Conservation (phyloP, 495 filamentous ascomycete genomes). For the Penicillium robsamsonii region DNA sequence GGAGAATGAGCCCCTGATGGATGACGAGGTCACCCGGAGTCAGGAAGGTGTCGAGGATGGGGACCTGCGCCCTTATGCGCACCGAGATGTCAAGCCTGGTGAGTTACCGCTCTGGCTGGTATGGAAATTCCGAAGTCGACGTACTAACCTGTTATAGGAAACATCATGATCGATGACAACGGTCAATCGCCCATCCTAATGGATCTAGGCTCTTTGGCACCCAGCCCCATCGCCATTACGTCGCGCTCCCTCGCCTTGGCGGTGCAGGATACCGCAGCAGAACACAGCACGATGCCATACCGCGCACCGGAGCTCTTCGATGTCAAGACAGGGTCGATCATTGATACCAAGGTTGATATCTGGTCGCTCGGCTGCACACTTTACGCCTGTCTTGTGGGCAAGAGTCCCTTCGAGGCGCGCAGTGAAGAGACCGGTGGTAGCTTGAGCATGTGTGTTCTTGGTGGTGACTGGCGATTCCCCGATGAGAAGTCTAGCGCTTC, state of each 20-base stretch:
- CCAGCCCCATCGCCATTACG: conserved; percentile 88
- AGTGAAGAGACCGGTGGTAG: conserved; percentile 94
- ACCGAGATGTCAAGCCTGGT: conserved; percentile 98
- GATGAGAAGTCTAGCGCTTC: conserved; percentile 65
- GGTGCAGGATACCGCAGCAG: conserved; percentile 89
- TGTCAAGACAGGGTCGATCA: conserved; percentile 86
- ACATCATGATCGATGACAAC: conserved; percentile 93
- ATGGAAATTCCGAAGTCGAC: no score
- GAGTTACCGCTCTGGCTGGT: conserved; percentile 12
- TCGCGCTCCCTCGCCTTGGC: conserved; percentile 86
- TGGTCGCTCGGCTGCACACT: conserved; percentile 96
- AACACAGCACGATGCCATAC: conserved; percentile 98
- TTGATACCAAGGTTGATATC: conserved; percentile 97
- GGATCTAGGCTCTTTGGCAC: conserved; percentile 91
- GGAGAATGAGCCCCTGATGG: conserved; percentile 79
- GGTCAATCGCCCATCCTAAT: conserved; percentile 91
- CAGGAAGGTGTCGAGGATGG: conserved; percentile 73
- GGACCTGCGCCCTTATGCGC: conserved; percentile 77
- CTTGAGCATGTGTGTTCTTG: conserved; percentile 84
- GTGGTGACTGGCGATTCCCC: conserved; percentile 91
- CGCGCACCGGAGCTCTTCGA: conserved; percentile 97
- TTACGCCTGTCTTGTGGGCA: conserved; percentile 92
- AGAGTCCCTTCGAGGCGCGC: conserved; percentile 93
- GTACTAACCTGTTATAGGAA: conserved; percentile 53
- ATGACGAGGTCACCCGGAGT: conserved; percentile 69